These are phyloP conservation scores for Sarcocystis neurona DNA, from an alignment of 169 alveolate species.

Conservation along the genomic window DNA sequence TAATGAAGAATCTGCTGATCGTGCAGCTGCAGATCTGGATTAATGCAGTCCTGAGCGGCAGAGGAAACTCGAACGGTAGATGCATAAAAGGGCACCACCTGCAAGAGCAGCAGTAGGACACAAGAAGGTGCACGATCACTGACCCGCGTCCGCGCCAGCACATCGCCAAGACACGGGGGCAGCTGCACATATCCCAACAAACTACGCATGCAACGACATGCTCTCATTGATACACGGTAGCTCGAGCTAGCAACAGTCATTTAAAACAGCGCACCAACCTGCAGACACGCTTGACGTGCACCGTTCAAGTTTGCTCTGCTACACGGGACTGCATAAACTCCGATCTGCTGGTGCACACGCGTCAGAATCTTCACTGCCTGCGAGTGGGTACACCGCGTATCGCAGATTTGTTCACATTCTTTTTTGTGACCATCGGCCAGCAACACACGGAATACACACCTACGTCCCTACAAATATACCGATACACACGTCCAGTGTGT, in stretches of 20 bases:
- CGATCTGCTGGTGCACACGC: constrained; percentile 4
- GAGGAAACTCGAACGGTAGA: constrained; percentile 42
- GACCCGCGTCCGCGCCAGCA: neutral
- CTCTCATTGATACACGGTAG: neutral
- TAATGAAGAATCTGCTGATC: constrained; percentile 7
- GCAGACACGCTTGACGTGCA: constrained; percentile 26
- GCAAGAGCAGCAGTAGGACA: neutral
- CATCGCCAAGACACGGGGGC: neutral
- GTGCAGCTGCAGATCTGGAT: constrained; percentile 24
- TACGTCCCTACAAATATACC: too few species aligned
- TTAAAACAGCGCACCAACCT: neutral
- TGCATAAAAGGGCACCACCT: constrained; percentile 49
- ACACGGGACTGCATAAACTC: constrained; percentile 21
- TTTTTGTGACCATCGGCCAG: neutral
- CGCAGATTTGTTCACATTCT: neutral
- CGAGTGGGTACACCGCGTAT: neutral
- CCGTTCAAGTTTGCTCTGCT: constrained; percentile 27
- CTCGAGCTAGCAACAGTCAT: neutral
- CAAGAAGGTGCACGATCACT: neutral
- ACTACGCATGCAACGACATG: neutral
- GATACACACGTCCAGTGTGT: too few species aligned
- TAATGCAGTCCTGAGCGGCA: constrained; percentile 9
- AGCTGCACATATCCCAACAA: neutral
- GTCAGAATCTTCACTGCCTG: constrained; percentile 8
- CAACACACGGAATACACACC: neutral